Percentiles rank a stretch among this genome's conserved stretches.
Evolutionary conservation across 73 alveolate species (phyloP).

Genomic region (Chromera velia): DNA sequence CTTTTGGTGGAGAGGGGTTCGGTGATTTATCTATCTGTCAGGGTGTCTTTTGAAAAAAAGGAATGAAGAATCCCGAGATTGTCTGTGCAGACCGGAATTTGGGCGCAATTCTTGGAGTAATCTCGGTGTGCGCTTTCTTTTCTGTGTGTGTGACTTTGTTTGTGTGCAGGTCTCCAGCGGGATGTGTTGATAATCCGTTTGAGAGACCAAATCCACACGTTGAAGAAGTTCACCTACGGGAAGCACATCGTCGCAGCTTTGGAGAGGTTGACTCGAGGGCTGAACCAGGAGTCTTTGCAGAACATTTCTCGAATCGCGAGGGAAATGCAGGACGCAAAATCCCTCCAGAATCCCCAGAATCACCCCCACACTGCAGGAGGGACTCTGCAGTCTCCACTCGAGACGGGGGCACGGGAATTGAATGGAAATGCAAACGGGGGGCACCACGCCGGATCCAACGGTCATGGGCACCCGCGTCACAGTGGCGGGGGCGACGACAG

Average conservation of each 20-base stretch:
- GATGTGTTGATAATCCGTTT: slow-evolving; percentile 22
- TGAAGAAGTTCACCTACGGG: slow-evolving; percentile 31
- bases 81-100: no score
- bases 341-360: background rate
- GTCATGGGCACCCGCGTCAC: no score
- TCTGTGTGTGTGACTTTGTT: background rate
- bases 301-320: background rate
- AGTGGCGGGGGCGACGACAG: no score
- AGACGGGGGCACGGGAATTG: background rate
- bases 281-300: background rate
- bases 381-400: no score
- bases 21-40: background rate
- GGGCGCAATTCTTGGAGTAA: no score
- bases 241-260: slow-evolving; percentile 39
- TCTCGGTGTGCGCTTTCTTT: background rate
- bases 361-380: background rate
- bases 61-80: no score
- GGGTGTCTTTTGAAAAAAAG: no score
- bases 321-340: background rate
- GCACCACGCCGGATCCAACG: no score
- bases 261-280: background rate
- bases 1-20: no score
- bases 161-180: slow-evolving; percentile 23
- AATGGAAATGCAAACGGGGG: background rate
- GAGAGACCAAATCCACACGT: slow-evolving; percentile 31